phyloP scores from a whole-genome alignment of 2,329 filamentous ascomycete species.

The Phialemoniopsis sp. region DNA sequence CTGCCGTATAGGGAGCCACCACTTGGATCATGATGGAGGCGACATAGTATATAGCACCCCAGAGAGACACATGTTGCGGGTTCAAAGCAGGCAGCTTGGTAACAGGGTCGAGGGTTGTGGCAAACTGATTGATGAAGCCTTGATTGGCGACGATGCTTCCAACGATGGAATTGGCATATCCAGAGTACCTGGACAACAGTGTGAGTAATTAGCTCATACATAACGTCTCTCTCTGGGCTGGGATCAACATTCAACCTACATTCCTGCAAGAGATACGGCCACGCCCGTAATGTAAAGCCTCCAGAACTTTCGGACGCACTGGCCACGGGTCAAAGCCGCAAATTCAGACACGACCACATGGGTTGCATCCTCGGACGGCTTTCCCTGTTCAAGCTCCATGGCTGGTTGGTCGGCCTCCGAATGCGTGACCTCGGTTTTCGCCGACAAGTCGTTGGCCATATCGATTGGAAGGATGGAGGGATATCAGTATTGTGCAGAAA shows the following conservation, averaged over 20 bases:
- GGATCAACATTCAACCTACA: too few species aligned
- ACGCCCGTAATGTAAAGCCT: neutral
- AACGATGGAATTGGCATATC: conserved; percentile 2
- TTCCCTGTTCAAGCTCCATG: too few species aligned
- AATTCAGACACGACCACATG: neutral
- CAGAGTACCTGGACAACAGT: conserved; percentile 2
- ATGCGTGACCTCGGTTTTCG: too few species aligned
- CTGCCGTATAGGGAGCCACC: conserved; percentile 1
- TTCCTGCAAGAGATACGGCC: neutral
- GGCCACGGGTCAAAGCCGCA: neutral
- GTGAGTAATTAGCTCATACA: too few species aligned
- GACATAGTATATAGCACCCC: conserved; percentile 2
- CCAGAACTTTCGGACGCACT: neutral
- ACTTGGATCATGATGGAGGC: conserved; percentile 1
- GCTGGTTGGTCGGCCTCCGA: too few species aligned
- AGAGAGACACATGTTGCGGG: conserved; percentile 2
- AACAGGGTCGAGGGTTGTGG: neutral
- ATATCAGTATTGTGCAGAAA: too few species aligned
- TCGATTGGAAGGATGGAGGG: too few species aligned
- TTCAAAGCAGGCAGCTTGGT: conserved; percentile 1
- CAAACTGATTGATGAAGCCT: conserved; percentile 3
- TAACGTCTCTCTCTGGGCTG: too few species aligned
- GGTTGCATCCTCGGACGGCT: too few species aligned
- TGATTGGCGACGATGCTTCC: conserved; percentile 3
- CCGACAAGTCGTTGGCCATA: too few species aligned